Percentiles rank a stretch among this genome's conserved stretches.
These are phyloP conservation scores for Trichomonascaceae sp. DNA, from an alignment of 1,139 yeast species.

Conservation along the genomic window DNA sequence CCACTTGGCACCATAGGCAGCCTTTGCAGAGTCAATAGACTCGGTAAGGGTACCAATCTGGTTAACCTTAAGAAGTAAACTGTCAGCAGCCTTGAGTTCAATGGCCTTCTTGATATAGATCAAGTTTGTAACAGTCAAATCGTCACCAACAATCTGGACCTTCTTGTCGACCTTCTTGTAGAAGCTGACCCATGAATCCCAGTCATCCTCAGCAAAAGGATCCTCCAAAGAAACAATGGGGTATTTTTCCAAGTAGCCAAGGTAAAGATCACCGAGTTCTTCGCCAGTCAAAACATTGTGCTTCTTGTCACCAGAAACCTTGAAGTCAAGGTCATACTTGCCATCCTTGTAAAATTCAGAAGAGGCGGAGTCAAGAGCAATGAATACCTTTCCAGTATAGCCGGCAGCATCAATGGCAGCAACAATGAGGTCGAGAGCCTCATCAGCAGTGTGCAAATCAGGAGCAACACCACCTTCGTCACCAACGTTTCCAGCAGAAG, in stretches of 20 bases:
- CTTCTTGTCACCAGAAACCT: constrained; percentile 84
- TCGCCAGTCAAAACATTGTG: constrained; percentile 85
- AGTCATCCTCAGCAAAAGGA: constrained; percentile 98
- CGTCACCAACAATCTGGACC: constrained; percentile 93
- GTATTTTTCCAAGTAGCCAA: constrained; percentile 70
- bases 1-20: constrained; percentile 81
- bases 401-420: constrained; percentile 87
- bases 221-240: constrained; percentile 97
- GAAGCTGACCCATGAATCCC: constrained; percentile 95
- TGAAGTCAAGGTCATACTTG: constrained; percentile 94
- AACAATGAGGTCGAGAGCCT: constrained; percentile 88
- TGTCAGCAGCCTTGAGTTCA: constrained; percentile 89
- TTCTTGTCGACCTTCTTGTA: constrained; percentile 55
- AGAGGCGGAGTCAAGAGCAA: constrained; percentile 93
- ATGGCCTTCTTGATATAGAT: constrained; percentile 87
- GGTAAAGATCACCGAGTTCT: constrained; percentile 79
- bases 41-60: constrained; percentile 83
- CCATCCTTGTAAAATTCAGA: constrained; percentile 96
- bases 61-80: constrained; percentile 84
- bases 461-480: constrained; percentile 99
- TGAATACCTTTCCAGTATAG: constrained; percentile 81
- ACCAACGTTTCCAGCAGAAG: constrained; percentile 98
- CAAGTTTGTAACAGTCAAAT: constrained; percentile 97
- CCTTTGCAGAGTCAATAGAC: constrained; percentile 81
- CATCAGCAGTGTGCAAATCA: constrained; percentile 84